These are phyloP conservation scores for Scheffersomyces lignosus DNA, from an alignment of 805 yeast genomes.

Conservation along the genomic window DNA sequence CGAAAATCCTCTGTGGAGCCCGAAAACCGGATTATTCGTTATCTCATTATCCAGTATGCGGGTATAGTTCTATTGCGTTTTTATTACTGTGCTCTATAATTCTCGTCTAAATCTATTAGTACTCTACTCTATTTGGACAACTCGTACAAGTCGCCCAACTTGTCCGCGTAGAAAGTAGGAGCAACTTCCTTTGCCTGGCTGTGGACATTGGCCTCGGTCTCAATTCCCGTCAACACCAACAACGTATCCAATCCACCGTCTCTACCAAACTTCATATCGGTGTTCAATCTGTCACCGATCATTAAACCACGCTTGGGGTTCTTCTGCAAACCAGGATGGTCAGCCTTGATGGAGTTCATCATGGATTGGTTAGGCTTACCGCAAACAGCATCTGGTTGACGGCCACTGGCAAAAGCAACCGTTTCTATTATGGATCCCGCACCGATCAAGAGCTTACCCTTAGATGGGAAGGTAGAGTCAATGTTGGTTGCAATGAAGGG, in stretches of 20 bases:
- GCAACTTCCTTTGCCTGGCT: constrained; percentile 36
- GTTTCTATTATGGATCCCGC: constrained; percentile 91
- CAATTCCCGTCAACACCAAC: constrained; percentile 90
- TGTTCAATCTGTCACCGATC: constrained; percentile 95
- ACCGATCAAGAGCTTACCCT: constrained; percentile 85
- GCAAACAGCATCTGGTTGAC: constrained; percentile 77
- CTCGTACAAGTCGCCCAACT: constrained; percentile 76
- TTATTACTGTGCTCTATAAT: too few relatives aligned
- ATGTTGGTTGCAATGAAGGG: constrained; percentile 90
- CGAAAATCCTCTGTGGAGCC: too few relatives aligned
- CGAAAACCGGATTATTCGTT: too few relatives aligned
- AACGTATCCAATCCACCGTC: constrained; percentile 86
- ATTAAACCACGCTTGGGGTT: constrained; percentile 69
- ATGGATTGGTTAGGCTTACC: constrained; percentile 91
- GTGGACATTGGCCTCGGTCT: constrained; percentile 63
- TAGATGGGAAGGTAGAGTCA: constrained; percentile 91
- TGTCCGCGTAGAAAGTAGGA: constrained; percentile 70
- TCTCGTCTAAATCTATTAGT: background rate
- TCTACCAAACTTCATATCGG: constrained; percentile 90
- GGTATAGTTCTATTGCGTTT: too few relatives aligned
- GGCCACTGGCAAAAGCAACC: constrained; percentile 70
- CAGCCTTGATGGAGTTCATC: constrained; percentile 85
- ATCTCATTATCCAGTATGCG: too few relatives aligned
- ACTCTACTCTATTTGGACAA: constrained; percentile 25
- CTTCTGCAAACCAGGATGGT: constrained; percentile 45